Base-by-base conservation (phyloP, 495 filamentous ascomycete species). In the Clavariopsis aquatica region DNA sequence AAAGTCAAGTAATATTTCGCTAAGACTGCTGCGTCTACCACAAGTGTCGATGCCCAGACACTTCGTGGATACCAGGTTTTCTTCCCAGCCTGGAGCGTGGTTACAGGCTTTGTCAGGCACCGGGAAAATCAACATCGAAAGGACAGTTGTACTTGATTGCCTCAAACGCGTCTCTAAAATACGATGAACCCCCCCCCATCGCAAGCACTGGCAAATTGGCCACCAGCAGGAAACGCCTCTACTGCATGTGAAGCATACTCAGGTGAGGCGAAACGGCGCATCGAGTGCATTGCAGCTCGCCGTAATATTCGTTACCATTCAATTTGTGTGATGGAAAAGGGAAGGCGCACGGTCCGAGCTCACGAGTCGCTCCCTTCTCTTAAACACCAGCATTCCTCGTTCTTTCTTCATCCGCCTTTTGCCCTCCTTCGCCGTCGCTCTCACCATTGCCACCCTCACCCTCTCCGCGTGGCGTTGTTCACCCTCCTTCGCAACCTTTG, bases 391-490 rank as follows among this genome's bases (percentile, higher is more conserved):
- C 68, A 51, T 74, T 70, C 72, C 70, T 52, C 62, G 70, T 56
- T 47, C 24, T 28, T 24, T 49, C 43, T 68, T 61, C 64, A 46
- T 57, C 56, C 28, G 54, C 67, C 57, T 64, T 47, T 54, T 47
- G 46, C 34, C 57, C 62, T 47, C 19, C 53, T 9, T 3, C 3
- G 19, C 31, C 29, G 29, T 55, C 29, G 29, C 56, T 46, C 31
- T 59, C 64, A 51, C 54, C 55, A 62, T 63, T 45, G 20, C 34
- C 36, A 46, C 47, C 58, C 52, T 52, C 45, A 36, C 31, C 52
- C 54, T 43, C 66, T 64, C 74, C 59, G 72, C 69, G 72, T 65
- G 59, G 74, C 74, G 74, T 79, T 75, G 75, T 76, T 62, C 4
- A 20, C 56, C 49, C 36, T 60, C 31, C 67, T 65, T 69, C 63